A percentile compares a stretch with the other conserved stretches of the same genome.
These are phyloP conservation scores for Lomentospora prolificans DNA, from an alignment of 2,329 filamentous ascomycete genomes.

Conservation along the genomic window DNA sequence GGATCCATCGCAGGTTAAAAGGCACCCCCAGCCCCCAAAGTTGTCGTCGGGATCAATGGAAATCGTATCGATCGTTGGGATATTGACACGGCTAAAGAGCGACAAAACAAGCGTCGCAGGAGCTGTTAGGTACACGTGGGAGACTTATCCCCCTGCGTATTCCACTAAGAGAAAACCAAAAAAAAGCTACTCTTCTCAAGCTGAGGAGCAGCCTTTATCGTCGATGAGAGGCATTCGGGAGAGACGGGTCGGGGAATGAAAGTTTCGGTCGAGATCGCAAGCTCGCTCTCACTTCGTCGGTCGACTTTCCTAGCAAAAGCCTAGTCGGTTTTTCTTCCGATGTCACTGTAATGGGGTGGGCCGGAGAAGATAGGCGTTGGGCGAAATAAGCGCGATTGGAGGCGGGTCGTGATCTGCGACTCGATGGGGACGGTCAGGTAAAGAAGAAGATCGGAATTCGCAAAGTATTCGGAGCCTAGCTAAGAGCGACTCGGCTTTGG, in stretches of 20 bases:
- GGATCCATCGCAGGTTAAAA: conserved; percentile 23
- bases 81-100: background rate
- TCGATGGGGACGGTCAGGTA: background rate
- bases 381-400: background rate
- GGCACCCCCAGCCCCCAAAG: conserved; percentile 26
- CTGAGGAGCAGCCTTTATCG: conserved; percentile 2
- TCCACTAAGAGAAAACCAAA: background rate
- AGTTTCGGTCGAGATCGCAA: background rate
- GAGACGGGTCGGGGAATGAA: background rate
- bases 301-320: background rate
- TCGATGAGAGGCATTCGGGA: background rate
- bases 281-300: background rate
- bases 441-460: background rate
- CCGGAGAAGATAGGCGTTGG: background rate
- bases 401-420: background rate
- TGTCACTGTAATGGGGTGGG: background rate
- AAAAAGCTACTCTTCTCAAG: background rate
- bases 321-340: background rate
- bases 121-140: background rate
- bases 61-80: background rate
- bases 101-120: background rate
- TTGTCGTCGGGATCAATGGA: conserved; percentile 10
- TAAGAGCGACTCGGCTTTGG: background rate
- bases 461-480: background rate
- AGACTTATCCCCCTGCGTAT: background rate